These are phyloP conservation scores for Melanogaster broomeanus DNA, from an alignment of 768 basidiomycete genomes.

Conservation along the genomic window DNA sequence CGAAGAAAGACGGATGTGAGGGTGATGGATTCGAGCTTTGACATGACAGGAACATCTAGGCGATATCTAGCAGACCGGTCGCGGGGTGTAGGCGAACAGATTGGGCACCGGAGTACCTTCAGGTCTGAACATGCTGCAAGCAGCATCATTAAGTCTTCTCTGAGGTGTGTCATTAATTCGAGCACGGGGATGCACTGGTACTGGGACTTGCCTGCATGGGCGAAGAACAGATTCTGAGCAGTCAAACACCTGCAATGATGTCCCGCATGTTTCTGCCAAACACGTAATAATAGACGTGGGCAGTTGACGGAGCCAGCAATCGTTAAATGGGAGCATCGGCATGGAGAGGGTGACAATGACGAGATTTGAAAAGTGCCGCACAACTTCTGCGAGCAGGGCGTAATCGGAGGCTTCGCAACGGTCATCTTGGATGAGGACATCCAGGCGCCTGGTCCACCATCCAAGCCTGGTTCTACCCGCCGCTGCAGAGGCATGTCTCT, in stretches of 20 bases:
- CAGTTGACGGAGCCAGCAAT: conserved; percentile 29
- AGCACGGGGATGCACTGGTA: neutral
- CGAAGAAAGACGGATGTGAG: conserved; percentile 29
- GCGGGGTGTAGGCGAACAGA: conserved; percentile 26
- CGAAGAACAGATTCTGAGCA: conserved; percentile 32
- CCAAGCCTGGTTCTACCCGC: conserved; percentile 12
- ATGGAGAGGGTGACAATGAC: conserved; percentile 26
- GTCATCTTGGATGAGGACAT: conserved; percentile 26
- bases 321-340: conserved; percentile 24
- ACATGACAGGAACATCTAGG: conserved; percentile 28
- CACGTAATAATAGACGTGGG: conserved; percentile 20
- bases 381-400: conserved; percentile 18
- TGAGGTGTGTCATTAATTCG: conserved; percentile 2
- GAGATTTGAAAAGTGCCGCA: conserved; percentile 28
- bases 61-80: conserved; percentile 17
- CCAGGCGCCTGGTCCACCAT: conserved; percentile 30
- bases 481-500: conserved; percentile 4
- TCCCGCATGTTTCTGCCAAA: conserved; percentile 27
- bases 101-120: conserved; percentile 27
- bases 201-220: conserved; percentile 26
- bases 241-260: conserved; percentile 27
- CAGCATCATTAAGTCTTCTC: conserved; percentile 31
- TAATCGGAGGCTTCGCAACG: conserved; percentile 26
- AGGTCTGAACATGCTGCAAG: conserved; percentile 28
- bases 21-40: conserved; percentile 25